Base-by-base conservation (phyloP, 108 stramenopile species). In the Pelagomonas calceolata region DNA sequence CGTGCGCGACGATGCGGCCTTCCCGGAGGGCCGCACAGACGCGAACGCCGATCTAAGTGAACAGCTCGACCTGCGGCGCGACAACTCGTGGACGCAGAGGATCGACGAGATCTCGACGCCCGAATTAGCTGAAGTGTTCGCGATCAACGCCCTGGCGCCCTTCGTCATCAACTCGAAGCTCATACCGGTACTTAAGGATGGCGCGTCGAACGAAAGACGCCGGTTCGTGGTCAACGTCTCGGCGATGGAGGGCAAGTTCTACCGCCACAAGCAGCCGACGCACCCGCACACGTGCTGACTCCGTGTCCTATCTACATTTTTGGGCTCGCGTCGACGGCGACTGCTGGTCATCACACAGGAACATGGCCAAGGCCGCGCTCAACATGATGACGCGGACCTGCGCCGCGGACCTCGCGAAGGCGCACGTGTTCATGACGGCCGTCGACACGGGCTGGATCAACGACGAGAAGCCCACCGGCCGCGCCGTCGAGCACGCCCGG, bases 401-500 rank as follows among this genome's bases (percentile, higher is more conserved):
- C 26, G 87, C 90, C 4, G 89, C 90, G 73, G 89, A 92, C 74
- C 71, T 91, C 70, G 90, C 90, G 30, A 84, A 83, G 51, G 79
- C 80, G 12, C 76, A 86, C 76, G 88, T 94, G 31, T 94, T 74
- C 70, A 94, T 94, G 93, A 94, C 91, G 66, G 82, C 85, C 33
- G 91, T 94, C 26, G 93, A 94, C 73, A 94, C 93, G 4, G 93
- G 93, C 34, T 93, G 92, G 92, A 91, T 93, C 71, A 93, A 93
- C 73, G 89, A 90, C 73, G 92, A 93, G 79, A 91, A 92, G 82
- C 93, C 93, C 36, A 65, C 89, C 73, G 89, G 88, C 43, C 77
- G 76, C 72, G 93, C 93, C 4, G 79, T 77, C 34, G 88, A 88
- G 64, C 91, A 80, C 36, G 91, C 88, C 5, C 72, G 84, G 74